Evolutionary conservation across 306 rosid genomes (phyloP).

Genomic region (Vicia sativa): DNA sequence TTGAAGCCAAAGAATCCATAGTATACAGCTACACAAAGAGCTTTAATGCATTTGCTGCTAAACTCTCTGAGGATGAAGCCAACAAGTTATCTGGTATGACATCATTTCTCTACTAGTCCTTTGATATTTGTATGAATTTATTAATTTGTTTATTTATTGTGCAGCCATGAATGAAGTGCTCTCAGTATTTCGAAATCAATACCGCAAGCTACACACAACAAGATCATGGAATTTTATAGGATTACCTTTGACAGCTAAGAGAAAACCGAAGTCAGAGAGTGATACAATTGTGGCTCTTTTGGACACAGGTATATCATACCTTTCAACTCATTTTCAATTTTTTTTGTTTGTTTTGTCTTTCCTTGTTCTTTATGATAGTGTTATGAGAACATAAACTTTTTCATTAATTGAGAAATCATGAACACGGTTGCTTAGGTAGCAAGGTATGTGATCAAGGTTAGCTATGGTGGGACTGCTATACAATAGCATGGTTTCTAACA

Average conservation of each 20-base stretch:
- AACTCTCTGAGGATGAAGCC: constrained; percentile 69
- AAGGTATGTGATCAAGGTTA: too few species aligned
- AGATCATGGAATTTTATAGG: constrained; percentile 89
- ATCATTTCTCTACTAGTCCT: constrained; percentile 6
- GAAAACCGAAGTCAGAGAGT: constrained; percentile 56
- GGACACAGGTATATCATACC: constrained; percentile 65
- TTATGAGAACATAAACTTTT: neutral
- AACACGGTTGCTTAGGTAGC: too few species aligned
- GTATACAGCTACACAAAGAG: constrained; percentile 77
- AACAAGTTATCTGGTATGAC: constrained; percentile 54
- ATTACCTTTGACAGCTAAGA: constrained; percentile 61
- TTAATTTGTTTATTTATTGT: neutral
- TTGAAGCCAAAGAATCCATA: constrained; percentile 64
- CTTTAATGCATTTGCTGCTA: constrained; percentile 49
- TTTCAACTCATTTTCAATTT: constrained; percentile 3
- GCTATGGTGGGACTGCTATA: too few species aligned
- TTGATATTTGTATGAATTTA: neutral
- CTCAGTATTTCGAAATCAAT: constrained; percentile 62
- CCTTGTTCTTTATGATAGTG: neutral
- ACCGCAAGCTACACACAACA: constrained; percentile 83
- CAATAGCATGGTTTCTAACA: too few species aligned
- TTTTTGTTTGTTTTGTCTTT: too few species aligned
- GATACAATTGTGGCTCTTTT: constrained; percentile 68
- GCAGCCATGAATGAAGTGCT: constrained; percentile 64
- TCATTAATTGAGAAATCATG: too few species aligned